A percentile compares a stretch with the other conserved stretches of the same genome.
Evolutionary conservation across 495 filamentous ascomycete genomes (phyloP).

Genomic region (Aspergillus coremiiformis): DNA sequence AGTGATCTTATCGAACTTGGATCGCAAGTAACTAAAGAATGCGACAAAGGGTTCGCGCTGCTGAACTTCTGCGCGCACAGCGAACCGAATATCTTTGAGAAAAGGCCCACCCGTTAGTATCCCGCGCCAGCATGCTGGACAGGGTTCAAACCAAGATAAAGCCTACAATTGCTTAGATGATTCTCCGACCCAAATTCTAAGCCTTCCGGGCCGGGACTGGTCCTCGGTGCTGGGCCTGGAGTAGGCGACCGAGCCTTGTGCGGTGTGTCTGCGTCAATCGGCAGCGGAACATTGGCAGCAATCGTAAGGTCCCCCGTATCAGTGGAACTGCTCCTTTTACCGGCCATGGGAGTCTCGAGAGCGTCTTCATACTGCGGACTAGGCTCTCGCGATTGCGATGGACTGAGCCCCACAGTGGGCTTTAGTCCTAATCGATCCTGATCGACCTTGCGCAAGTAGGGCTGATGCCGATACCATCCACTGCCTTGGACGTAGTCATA

Average conservation of each 20-base stretch:
- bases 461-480: slow-evolving; percentile 56
- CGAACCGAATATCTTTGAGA: slow-evolving; percentile 77
- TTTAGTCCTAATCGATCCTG: slow-evolving; percentile 30
- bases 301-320: slow-evolving; percentile 46
- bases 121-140: slow-evolving; percentile 27
- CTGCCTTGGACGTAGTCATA: slow-evolving; percentile 43
- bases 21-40: slow-evolving; percentile 55
- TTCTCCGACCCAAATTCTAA: slow-evolving; percentile 33
- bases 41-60: slow-evolving; percentile 80
- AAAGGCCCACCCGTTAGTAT: slow-evolving; percentile 26
- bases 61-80: slow-evolving; percentile 76
- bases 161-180: slow-evolving; percentile 49
- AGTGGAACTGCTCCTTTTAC: slow-evolving; percentile 20
- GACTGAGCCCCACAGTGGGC: slow-evolving; percentile 38
- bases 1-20: slow-evolving; percentile 41
- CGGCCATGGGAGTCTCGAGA: slow-evolving; percentile 29
- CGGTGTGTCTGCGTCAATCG: slow-evolving; percentile 43
- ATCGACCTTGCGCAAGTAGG: slow-evolving; percentile 34
- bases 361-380: slow-evolving; percentile 53
- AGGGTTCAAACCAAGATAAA: slow-evolving; percentile 21
- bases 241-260: slow-evolving; percentile 46
- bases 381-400: slow-evolving; percentile 44
- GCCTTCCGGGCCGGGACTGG: slow-evolving; percentile 26
- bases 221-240: slow-evolving; percentile 30
- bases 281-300: slow-evolving; percentile 52